These are phyloP conservation scores for Ogataea zsoltii DNA, from an alignment of 805 yeast species.

Conservation along the genomic window DNA sequence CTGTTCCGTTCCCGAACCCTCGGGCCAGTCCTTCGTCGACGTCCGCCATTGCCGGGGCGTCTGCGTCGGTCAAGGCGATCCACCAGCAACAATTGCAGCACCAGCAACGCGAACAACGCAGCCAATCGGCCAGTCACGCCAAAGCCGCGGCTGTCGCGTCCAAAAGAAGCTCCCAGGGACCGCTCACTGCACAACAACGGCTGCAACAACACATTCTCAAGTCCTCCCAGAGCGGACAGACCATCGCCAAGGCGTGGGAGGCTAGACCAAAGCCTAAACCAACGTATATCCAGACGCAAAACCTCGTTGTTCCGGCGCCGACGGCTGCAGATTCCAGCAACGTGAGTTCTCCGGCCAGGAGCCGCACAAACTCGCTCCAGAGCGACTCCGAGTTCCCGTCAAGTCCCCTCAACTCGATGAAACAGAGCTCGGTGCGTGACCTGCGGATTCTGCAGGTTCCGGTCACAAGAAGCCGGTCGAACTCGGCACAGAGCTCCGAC, in stretches of 20 bases:
- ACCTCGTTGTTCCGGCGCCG: not conserved
- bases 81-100: slow-evolving; percentile 5
- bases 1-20: slow-evolving; percentile 16
- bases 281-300: slow-evolving; percentile 14
- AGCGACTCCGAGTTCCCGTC: slow-evolving; percentile 25
- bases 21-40: slow-evolving; percentile 9
- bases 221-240: slow-evolving; percentile 33
- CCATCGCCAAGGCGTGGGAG: slow-evolving; percentile 30
- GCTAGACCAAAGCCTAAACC: slow-evolving; percentile 27
- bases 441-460: slow-evolving; percentile 15
- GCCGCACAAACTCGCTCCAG: slow-evolving; percentile 26
- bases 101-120: slow-evolving; percentile 1
- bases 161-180: slow-evolving; percentile 17
- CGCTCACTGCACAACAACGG: slow-evolving; percentile 36
- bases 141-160: slow-evolving; percentile 27
- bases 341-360: slow-evolving; percentile 11
- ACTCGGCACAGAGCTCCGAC: slow-evolving; percentile 23
- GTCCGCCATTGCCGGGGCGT: slow-evolving; percentile 28
- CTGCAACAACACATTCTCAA: slow-evolving; percentile 36
- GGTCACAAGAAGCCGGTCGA: slow-evolving; percentile 29
- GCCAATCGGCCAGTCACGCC: slow-evolving; percentile 18
- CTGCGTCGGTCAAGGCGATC: slow-evolving; percentile 25
- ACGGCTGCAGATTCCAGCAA: not conserved
- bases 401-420: slow-evolving; percentile 34
- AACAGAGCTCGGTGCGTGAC: slow-evolving; percentile 23